Base-by-base conservation (phyloP, 169 alveolate species). In the Fabrea salina region DNA sequence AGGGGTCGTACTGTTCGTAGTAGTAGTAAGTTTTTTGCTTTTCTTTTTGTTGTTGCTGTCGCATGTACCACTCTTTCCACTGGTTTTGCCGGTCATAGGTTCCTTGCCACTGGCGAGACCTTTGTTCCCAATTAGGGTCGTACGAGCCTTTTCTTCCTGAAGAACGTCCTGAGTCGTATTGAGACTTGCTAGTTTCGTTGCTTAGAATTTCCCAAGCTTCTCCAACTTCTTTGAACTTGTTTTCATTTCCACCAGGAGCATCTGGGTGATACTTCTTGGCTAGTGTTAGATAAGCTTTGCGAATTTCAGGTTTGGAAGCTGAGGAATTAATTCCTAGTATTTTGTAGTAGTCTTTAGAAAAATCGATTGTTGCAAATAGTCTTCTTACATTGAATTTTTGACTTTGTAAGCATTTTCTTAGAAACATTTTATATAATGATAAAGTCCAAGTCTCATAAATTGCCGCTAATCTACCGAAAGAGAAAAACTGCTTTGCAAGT, bases 261-360 rank as follows among this genome's bases (percentile, higher is more conserved):
- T 90, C 95, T 0, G 95, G 95, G 51, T 90, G 95, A 58, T 84
- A 86, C 54, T 58, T 57, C 61, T 90, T 90, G 0, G 95, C 95
- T 25, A 84, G 50, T 50, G 67, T 78, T 32, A 87, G 61, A 79
- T 86, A 90, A 13, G 89, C 85, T 50, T 56, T 49, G 32, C 82
- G 68, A 0, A 90, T 41, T 50, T 86, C 82, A 40, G 70, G 35
- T 8, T 84, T 84, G 0, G 64, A 33, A 7, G 89, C 91, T 2
- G 72, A 30, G 7, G 80, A 71, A 4, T 39, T 32, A 1, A 72
- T 33, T 44, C 80, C 86, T 32, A 90, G 70, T 0, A 86, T 74
- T 68, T 84, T 57, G 67, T 90, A 90, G 82, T 90, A 84, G 41
- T 82, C 88, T 79, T 80, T 71, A 4, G 68, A 39, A n/a, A 43